Evolutionary conservation across 2,329 filamentous ascomycete species (phyloP).

Genomic region (Nakataea oryzae): DNA sequence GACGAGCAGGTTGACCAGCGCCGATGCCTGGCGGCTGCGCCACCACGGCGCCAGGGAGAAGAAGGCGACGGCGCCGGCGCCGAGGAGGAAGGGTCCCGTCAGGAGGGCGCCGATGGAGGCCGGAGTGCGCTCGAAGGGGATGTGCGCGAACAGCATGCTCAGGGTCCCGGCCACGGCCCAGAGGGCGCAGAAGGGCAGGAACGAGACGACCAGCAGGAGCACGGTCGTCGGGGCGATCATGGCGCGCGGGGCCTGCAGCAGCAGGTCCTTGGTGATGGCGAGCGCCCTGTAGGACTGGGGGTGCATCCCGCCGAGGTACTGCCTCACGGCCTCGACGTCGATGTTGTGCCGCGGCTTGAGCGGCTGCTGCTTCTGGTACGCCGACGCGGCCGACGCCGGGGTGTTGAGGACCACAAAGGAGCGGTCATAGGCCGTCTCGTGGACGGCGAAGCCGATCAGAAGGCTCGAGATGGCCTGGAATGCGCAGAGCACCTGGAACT

Average conservation of each 20-base stretch:
- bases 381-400: slow-evolving; percentile 15
- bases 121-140: slow-evolving; percentile 30
- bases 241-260: slow-evolving; percentile 36
- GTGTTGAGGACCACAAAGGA: slow-evolving; percentile 15
- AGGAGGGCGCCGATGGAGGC: slow-evolving; percentile 32
- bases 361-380: slow-evolving; percentile 22
- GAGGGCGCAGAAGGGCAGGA: slow-evolving; percentile 33
- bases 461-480: slow-evolving; percentile 36
- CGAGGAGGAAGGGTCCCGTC: slow-evolving; percentile 30
- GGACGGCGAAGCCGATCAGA: slow-evolving; percentile 33
- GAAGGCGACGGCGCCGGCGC: slow-evolving; percentile 19
- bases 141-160: slow-evolving; percentile 33
- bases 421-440: slow-evolving; percentile 43
- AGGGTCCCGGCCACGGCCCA: slow-evolving; percentile 36
- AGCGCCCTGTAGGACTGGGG: slow-evolving; percentile 24
- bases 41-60: slow-evolving; percentile 18
- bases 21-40: slow-evolving; percentile 21
- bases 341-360: slow-evolving; percentile 15
- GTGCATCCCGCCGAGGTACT: slow-evolving; percentile 28
- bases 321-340: slow-evolving; percentile 19
- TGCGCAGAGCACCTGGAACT: slow-evolving; percentile 39
- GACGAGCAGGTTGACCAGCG: slow-evolving; percentile 19
- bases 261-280: slow-evolving; percentile 14
- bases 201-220: slow-evolving; percentile 31
- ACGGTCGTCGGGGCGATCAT: slow-evolving; percentile 37